Evolutionary conservation across 108 stramenopile species (phyloP).

Genomic region (Pseudonitzschia pungens): DNA sequence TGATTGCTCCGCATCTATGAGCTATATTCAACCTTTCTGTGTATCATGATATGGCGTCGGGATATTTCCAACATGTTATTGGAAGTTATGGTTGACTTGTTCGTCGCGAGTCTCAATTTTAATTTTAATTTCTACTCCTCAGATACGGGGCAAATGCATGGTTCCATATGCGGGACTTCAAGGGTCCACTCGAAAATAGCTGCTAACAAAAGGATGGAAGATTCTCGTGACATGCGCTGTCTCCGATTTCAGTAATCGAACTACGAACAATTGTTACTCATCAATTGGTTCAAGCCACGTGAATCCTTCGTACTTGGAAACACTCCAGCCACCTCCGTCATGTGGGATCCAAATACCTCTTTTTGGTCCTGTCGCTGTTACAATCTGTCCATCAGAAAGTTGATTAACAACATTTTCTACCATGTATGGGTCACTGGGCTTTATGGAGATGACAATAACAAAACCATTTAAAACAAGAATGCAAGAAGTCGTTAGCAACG

Average conservation of each 20-base stretch:
- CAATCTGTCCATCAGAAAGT: conserved; percentile 43
- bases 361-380: conserved; percentile 26
- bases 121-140: not conserved
- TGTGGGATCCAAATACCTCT: conserved; percentile 40
- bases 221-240: not conserved
- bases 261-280: conserved; percentile 17
- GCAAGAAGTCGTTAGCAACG: not conserved
- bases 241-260: not conserved
- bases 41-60: not conserved
- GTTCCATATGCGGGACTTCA: conserved; percentile 74
- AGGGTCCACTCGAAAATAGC: conserved; percentile 17
- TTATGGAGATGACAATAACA: not conserved
- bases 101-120: not conserved
- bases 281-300: conserved; percentile 44
- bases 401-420: conserved; percentile 34
- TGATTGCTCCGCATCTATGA: not conserved
- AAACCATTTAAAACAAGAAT: not conserved
- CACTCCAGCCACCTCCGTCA: conserved; percentile 49
- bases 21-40: not conserved
- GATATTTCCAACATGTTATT: not conserved
- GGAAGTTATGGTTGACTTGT: not conserved
- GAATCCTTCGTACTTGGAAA: conserved; percentile 41
- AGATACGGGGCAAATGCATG: conserved; percentile 87
- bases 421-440: conserved; percentile 32
- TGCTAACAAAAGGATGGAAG: conserved; percentile 6